These are phyloP conservation scores for Candida pseudoviswanathii DNA, from an alignment of 1,139 yeast species.

Conservation along the genomic window DNA sequence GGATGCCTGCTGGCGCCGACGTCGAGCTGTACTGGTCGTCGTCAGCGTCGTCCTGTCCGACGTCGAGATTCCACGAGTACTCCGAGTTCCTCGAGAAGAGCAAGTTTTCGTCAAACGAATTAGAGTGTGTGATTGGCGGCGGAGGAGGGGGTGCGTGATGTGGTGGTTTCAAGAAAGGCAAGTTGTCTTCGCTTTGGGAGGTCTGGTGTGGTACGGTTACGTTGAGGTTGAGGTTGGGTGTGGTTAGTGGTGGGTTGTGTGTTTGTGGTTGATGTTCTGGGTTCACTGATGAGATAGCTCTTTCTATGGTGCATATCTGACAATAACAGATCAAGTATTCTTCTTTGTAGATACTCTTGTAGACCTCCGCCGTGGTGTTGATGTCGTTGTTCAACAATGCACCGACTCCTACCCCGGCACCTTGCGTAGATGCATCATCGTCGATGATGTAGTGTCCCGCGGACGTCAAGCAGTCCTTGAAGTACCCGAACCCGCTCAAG, in stretches of 20 bases:
- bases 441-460: slow-evolving; percentile 15
- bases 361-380: slow-evolving; percentile 18
- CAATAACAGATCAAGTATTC: slow-evolving; percentile 21
- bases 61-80: background rate
- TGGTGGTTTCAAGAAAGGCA: background rate
- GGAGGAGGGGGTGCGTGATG: no score
- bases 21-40: background rate
- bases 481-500: slow-evolving; percentile 26
- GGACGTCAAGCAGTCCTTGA: slow-evolving; percentile 19
- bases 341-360: slow-evolving; percentile 13
- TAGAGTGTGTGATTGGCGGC: background rate
- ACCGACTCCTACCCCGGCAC: slow-evolving; percentile 8
- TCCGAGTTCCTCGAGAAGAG: background rate
- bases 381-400: slow-evolving; percentile 13
- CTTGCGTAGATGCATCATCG: slow-evolving; percentile 13
- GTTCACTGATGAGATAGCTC: slow-evolving; percentile 11
- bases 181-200: background rate
- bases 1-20: background rate
- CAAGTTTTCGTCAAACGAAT: background rate
- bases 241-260: background rate
- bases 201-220: no score
- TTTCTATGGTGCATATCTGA: slow-evolving; percentile 15
- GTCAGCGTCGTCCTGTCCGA: background rate
- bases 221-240: no score
- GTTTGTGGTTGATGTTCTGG: background rate